A percentile compares a stretch with the other conserved stretches of the same genome.
Evolutionary conservation across 202 grass and related monocot species (phyloP).

Genomic region (Carex sylvatica): DNA sequence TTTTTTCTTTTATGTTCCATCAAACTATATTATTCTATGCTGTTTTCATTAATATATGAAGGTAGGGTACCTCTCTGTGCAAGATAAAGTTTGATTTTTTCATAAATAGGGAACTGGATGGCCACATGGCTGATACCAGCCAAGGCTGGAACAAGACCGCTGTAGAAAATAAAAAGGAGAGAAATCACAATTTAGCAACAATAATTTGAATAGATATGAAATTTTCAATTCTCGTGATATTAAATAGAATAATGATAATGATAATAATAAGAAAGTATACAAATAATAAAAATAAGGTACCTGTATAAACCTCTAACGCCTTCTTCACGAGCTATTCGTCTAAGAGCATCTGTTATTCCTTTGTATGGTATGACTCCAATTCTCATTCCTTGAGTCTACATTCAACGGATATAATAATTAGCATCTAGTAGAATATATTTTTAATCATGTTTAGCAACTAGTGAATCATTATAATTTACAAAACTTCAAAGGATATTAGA

Average conservation of each 20-base stretch:
- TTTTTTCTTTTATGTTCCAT: slow-evolving; percentile 14
- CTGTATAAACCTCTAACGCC: slow-evolving; percentile 89
- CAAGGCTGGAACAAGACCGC: slow-evolving; percentile 85
- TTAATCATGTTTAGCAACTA: not conserved
- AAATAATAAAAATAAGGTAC: slow-evolving; percentile 31
- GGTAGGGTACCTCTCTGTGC: slow-evolving; percentile 62
- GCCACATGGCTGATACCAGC: slow-evolving; percentile 96
- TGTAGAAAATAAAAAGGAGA: slow-evolving; percentile 30
- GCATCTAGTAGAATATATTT: not conserved
- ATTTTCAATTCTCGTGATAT: not conserved
- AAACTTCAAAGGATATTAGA: not conserved
- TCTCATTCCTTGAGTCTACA: slow-evolving; percentile 82
- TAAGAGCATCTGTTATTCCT: slow-evolving; percentile 70
- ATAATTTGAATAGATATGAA: not conserved
- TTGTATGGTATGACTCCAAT: slow-evolving; percentile 56
- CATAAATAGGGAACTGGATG: slow-evolving; percentile 90
- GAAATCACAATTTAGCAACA: slow-evolving; percentile 28
- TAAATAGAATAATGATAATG: not conserved
- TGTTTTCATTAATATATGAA: not conserved
- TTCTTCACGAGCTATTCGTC: slow-evolving; percentile 75
- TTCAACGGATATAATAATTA: slow-evolving; percentile 18
- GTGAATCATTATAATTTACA: not conserved
- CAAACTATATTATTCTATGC: slow-evolving; percentile 1
- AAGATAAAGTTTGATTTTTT: slow-evolving; percentile 90
- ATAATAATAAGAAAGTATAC: not conserved